Evolutionary conservation across 352 stramenopile genomes (phyloP).

Genomic region (Phytopythium cucurbitacearum): DNA sequence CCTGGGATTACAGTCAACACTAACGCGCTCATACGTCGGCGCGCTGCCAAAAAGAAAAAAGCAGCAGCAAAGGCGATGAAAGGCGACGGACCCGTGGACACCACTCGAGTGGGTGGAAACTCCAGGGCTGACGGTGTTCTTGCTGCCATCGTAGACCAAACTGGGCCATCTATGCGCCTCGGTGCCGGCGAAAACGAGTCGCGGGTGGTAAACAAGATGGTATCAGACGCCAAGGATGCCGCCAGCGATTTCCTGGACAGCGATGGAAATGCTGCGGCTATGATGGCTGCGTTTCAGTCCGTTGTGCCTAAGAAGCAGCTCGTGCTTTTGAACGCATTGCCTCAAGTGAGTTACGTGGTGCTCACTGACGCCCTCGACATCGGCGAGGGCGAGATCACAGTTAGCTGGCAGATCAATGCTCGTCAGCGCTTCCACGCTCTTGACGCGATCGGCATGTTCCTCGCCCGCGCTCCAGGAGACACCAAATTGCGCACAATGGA

Average conservation of each 20-base stretch:
- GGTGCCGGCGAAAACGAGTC: background rate
- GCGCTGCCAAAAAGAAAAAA: background rate
- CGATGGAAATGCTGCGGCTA: conserved; percentile 10
- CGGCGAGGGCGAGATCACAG: conserved; percentile 48
- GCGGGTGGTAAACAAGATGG: background rate
- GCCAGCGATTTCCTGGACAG: conserved; percentile 13
- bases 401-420: conserved; percentile 57
- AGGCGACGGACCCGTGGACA: background rate
- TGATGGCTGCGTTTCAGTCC: conserved; percentile 19
- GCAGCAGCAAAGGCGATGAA: background rate
- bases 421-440: conserved; percentile 45
- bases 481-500: conserved; percentile 32
- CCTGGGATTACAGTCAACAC: conserved; percentile 15
- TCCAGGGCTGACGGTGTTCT: background rate
- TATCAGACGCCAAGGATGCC: conserved; percentile 4
- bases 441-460: conserved; percentile 62
- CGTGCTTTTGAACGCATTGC: conserved; percentile 41
- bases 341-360: conserved; percentile 46
- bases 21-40: background rate
- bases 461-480: conserved; percentile 25
- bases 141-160: background rate
- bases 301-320: conserved; percentile 30
- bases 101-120: background rate
- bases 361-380: conserved; percentile 37
- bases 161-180: background rate